Evolutionary conservation across 495 filamentous ascomycete genomes (phyloP).

Genomic region (Stereocaulon alpinum): DNA sequence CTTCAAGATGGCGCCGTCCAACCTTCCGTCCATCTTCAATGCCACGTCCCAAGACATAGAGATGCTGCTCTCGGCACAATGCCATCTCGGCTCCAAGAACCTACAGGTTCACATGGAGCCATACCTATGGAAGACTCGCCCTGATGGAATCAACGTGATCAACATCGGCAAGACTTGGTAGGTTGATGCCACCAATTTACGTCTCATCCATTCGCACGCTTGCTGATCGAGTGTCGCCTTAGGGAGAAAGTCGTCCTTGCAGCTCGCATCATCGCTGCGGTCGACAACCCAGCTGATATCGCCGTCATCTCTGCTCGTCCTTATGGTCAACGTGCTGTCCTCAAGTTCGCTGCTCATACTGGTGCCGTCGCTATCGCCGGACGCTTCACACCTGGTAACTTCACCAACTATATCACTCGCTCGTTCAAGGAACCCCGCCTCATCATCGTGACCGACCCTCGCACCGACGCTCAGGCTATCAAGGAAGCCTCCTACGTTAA

Average conservation of each 20-base stretch:
- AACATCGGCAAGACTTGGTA: constrained; percentile 99
- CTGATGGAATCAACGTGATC: constrained; percentile 94
- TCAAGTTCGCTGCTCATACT: constrained; percentile 97
- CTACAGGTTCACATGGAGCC: constrained; percentile 98
- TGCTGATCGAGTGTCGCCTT: constrained; percentile 1
- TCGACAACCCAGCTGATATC: constrained; percentile 98
- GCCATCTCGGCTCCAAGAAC: constrained; percentile 98
- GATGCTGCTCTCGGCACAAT: constrained; percentile 94
- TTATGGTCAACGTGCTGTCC: constrained; percentile 96
- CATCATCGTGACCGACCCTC: constrained; percentile 98
- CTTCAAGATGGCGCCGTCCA: constrained; percentile 83
- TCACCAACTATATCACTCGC: constrained; percentile 99
- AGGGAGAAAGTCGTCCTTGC: constrained; percentile 99
- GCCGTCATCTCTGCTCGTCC: constrained; percentile 98
- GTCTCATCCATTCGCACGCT: neutral
- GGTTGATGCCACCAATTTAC: constrained; percentile 23
- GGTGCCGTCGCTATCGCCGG: constrained; percentile 96
- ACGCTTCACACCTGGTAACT: constrained; percentile 99
- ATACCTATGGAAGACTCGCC: constrained; percentile 98
- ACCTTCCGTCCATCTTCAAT: constrained; percentile 85
- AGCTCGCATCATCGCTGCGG: constrained; percentile 94
- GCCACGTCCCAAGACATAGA: constrained; percentile 85
- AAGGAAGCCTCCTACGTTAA: constrained; percentile 99
- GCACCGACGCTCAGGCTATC: constrained; percentile 99
- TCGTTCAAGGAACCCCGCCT: constrained; percentile 99